Conservation (phyloP, 2,329 filamentous ascomycete species). For the Emmonsiellopsis sp. region DNA sequence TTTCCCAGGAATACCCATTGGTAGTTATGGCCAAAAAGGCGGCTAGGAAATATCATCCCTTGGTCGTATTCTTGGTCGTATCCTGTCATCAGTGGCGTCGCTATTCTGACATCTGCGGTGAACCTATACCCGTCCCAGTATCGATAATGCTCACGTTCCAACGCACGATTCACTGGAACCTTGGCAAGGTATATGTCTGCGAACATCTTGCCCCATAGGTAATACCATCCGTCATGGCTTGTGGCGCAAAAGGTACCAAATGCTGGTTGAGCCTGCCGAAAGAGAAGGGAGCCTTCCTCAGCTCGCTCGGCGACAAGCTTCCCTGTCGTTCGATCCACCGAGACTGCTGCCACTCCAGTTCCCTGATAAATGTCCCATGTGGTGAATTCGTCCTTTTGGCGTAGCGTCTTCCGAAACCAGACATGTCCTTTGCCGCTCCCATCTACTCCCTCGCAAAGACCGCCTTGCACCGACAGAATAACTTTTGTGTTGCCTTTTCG, state of each 20-base stretch:
- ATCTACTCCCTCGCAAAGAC: constrained; percentile 2
- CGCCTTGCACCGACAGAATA: constrained; percentile 6
- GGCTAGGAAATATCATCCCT: constrained; percentile 7
- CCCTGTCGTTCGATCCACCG: constrained; percentile 3
- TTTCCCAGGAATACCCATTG: constrained; percentile 10
- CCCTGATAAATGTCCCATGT: constrained; percentile 2
- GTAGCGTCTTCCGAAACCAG: constrained; percentile 8
- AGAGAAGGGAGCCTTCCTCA: constrained; percentile 5
- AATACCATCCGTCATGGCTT: constrained; percentile 5
- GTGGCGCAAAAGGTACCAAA: constrained; percentile 12
- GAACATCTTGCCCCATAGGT: constrained; percentile 9
- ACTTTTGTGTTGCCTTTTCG: neutral
- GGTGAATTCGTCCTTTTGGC: neutral
- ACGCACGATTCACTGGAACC: constrained; percentile 4
- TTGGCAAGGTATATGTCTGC: constrained; percentile 10
- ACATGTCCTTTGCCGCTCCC: constrained; percentile 7
- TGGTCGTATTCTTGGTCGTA: constrained; percentile 5
- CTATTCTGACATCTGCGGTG: constrained; percentile 1
- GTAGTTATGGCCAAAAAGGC: constrained; percentile 9
- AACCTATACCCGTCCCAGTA: constrained; percentile 10
- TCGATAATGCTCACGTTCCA: constrained; percentile 7
- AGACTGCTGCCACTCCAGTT: constrained; percentile 8
- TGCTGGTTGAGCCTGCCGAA: constrained; percentile 4
- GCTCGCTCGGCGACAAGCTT: constrained; percentile 3
- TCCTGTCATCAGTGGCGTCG: constrained; percentile 7